phyloP scores from a whole-genome alignment of 2,329 filamentous ascomycete species.

The Gnomoniopsis sp. region DNA sequence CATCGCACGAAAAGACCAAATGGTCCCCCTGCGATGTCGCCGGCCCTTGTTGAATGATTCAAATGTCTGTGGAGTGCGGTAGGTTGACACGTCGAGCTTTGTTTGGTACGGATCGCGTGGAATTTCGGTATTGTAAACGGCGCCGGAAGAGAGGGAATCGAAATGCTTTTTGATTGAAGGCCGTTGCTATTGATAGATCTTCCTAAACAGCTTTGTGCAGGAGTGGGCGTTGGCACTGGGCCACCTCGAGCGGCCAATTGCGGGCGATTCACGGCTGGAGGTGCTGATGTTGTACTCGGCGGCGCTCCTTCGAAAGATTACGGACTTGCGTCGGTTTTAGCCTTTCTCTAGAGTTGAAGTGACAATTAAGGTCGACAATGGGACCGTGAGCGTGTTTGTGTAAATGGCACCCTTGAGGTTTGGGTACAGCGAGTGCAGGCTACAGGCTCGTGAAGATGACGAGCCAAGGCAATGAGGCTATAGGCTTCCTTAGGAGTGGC shows the following conservation, averaged over 20 bases:
- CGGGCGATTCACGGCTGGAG: conserved; percentile 15
- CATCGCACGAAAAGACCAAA: conserved; percentile 40
- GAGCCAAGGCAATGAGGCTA: not conserved
- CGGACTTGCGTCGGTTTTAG: not conserved
- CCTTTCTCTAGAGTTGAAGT: not conserved
- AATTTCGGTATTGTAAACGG: conserved; percentile 10
- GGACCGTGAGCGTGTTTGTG: not conserved
- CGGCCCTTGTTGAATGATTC: conserved; percentile 1
- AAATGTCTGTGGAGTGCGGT: not conserved
- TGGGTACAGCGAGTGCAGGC: not conserved
- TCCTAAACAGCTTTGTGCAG: not conserved
- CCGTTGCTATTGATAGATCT: not conserved
- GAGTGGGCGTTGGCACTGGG: not conserved
- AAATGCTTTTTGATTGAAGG: not conserved
- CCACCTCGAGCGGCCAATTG: conserved; percentile 3
- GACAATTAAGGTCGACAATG: not conserved
- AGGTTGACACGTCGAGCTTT: not conserved
- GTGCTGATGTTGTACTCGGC: conserved; percentile 11
- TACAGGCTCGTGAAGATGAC: not conserved
- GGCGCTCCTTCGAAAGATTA: conserved; percentile 8
- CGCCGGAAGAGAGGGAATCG: conserved; percentile 4
- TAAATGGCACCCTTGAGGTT: not conserved
- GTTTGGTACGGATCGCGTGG: not conserved
- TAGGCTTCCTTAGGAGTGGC: not conserved
- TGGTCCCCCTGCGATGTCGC: conserved; percentile 26